These are phyloP conservation scores for Coleophoma cylindrospora DNA, from an alignment of 2,329 filamentous ascomycete genomes.

Conservation along the genomic window DNA sequence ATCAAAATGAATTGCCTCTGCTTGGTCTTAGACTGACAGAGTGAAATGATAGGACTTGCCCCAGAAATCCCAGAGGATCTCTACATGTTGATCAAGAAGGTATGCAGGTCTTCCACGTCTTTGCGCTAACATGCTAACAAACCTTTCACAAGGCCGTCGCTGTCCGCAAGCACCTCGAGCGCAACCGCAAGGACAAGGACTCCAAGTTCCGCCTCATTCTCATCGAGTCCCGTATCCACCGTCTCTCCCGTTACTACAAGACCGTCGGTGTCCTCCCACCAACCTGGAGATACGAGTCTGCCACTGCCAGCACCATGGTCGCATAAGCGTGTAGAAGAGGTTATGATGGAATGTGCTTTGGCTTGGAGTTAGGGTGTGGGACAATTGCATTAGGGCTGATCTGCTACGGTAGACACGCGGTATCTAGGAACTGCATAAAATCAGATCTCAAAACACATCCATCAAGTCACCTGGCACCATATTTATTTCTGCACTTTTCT, in stretches of 20 bases:
- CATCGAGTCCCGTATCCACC: conserved; percentile 99
- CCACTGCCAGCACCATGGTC: conserved; percentile 91
- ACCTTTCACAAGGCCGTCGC: conserved; percentile 62
- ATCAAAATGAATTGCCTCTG: conserved; percentile 61
- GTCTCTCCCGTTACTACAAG: conserved; percentile 99
- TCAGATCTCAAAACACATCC: conserved; percentile 22
- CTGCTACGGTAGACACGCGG: conserved; percentile 14
- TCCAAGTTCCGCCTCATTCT: conserved; percentile 99
- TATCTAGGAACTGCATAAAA: conserved; percentile 21
- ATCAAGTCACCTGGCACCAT: conserved; percentile 1
- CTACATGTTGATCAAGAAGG: conserved; percentile 99
- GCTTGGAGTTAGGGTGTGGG: conserved; percentile 24
- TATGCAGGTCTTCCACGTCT: conserved; percentile 32
- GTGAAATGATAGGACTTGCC: conserved; percentile 87
- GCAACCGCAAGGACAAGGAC: conserved; percentile 99
- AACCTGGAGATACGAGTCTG: conserved; percentile 98
- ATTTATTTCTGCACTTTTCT: neutral
- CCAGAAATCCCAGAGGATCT: conserved; percentile 99
- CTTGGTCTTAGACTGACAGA: conserved; percentile 84
- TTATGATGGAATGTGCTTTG: conserved; percentile 9
- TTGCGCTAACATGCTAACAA: conserved; percentile 12
- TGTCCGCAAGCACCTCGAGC: conserved; percentile 99
- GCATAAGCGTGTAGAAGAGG: conserved; percentile 54
- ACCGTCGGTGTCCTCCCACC: conserved; percentile 79
- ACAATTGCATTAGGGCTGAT: conserved; percentile 22